Base-by-base conservation (phyloP, 2,329 filamentous ascomycete species). In the Aureobasidium subglaciale region DNA sequence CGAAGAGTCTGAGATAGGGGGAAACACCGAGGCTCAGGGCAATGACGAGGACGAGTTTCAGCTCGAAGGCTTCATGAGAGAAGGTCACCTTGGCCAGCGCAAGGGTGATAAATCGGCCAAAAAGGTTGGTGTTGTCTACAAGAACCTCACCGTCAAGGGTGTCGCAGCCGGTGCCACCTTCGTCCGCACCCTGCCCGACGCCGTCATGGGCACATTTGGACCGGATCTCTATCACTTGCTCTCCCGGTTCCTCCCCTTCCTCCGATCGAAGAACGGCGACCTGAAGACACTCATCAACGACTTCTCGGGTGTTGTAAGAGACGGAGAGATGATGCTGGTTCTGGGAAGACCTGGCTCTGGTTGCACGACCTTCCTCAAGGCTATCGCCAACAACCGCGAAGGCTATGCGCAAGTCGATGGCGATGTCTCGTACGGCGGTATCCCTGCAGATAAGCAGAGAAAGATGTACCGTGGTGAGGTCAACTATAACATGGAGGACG, bases 401-500 rank as follows among this genome's bases (percentile, higher is more conserved):
- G 76, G 77, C 1, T 91, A 82, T 65, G 84, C 83, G 1, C 76
- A 73, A 2, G 85, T 91, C 5, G 75, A 80, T 4, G 88, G 88
- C 20, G 80, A 88, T 1, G 80, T 91, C 4, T 79, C 76, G 2
- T 91, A 91, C 62, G 86, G 86, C 37, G 86, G 85, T 13, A 84
- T 90, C 15, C 71, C 84, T 1, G 84, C 87, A 0, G 74, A 81
- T 25, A 82, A 86, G 62, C 85, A 88, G 64, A 77, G 80, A 63
- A 83, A 84, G 64, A 75, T 79, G 59, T 90, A 86, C 68, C 77
- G 85, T 42, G 87, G 87, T 32, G 87, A 91, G 67, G 86, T 89
- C 64, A 85, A 84, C 62, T 91, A 90, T 68, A 90, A 88, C 62
- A 81, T 81, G 15, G 87, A 92, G 67, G 87, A 90, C 61, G 87